Evolutionary conservation across 768 basidiomycete genomes (phyloP), one percentile per base, ranked within the genome.

Genomic region (Trametes sanguinea): DNA sequence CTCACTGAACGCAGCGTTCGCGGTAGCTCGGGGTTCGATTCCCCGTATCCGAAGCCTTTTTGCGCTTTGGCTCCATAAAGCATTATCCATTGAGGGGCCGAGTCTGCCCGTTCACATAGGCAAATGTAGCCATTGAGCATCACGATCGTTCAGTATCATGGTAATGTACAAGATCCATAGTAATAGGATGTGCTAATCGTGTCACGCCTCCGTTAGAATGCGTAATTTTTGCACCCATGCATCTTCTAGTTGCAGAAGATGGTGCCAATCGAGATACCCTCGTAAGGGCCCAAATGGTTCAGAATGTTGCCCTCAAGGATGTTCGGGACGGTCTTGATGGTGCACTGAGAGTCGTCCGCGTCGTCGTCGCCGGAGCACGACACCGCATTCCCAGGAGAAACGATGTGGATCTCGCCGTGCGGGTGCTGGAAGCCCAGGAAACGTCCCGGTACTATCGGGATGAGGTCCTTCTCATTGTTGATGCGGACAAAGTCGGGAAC

Each of bases 371-470:
- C 79, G 11, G 78, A 73, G 69, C 81, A 83, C 54, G 73, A 60
- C n/a, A 78, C 74, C 4, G 73, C 78, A 30, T 61, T 60, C 9
- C 60, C 77, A 4, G 76, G 73, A 13, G 70, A 61, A 46, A 83
- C 58, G 51, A 87, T 82, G 65, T 85, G 83, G 27, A 85, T 72
- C 68, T 86, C 85, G 37, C 83, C 83, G 35, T 77, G 70, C 3
- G 81, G 80, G 56, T 85, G 83, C 40, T 71, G 61, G 71, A 80
- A 88, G 47, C 81, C 82, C 61, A 85, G 67, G 62, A 74, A 76
- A n/a, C 77, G 74, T 1, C 78, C 81, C 9, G 86, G 86, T 14
- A 87, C 76, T 61, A 83, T 86, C 32, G 87, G 86, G 45, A 88
- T 65, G 10, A 73, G 67, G 61, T 77, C 73, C 40, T 77, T 61